Conservation (phyloP, 176 grass and related monocot genomes). For the Puccinellia tenuiflora region DNA sequence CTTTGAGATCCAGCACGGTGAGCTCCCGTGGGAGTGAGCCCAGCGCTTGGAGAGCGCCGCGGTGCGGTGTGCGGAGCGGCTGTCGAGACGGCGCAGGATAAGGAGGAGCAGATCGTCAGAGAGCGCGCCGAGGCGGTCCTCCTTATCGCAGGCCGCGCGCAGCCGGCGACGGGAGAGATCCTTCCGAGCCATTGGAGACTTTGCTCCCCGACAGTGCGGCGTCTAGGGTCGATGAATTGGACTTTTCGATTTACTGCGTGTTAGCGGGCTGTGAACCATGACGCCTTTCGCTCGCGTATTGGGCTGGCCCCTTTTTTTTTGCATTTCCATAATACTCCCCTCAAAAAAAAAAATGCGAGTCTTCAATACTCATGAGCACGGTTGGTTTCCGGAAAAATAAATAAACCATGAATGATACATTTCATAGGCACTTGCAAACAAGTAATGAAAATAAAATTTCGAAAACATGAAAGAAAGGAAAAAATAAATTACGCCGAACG, state of each 20-base stretch:
- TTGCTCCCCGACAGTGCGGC: too few relatives aligned
- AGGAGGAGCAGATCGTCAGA: neutral
- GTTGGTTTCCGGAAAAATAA: neutral
- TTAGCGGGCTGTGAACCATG: neutral
- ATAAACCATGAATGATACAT: neutral
- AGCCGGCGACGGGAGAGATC: neutral
- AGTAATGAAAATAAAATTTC: neutral
- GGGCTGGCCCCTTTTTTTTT: neutral
- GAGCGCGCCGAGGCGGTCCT: neutral
- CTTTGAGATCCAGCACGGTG: neutral
- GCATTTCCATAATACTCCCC: neutral
- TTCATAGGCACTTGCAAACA: conserved; percentile 25
- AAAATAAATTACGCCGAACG: neutral
- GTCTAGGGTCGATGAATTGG: too few relatives aligned
- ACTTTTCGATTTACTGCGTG: neutral
- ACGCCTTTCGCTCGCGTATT: neutral
- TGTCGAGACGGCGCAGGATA: neutral
- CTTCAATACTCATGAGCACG: too few relatives aligned
- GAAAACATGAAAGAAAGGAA: neutral
- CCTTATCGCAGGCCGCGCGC: neutral
- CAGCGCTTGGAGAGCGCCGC: conserved; percentile 10
- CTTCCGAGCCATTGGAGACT: neutral
- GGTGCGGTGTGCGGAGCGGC: neutral
- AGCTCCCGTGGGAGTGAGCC: neutral
- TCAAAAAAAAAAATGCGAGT: neutral